A percentile compares a stretch with the other conserved stretches of the same genome.
Evolutionary conservation across 495 filamentous ascomycete genomes (phyloP).

Genomic region (Friedmanniomyces simplex): DNA sequence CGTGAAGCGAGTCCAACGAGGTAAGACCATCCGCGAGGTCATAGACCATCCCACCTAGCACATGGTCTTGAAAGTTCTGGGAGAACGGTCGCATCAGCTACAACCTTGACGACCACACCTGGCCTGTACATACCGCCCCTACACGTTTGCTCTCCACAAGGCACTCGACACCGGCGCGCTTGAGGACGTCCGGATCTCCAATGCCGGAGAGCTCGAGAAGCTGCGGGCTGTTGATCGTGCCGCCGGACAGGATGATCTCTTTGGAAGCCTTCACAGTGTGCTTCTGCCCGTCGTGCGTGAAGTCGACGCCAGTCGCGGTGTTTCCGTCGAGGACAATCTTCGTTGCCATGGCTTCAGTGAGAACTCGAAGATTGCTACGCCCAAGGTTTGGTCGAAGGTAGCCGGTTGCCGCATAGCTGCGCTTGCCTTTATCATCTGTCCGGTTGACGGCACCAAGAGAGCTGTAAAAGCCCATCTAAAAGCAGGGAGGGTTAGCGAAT

Average conservation of each 20-base stretch:
- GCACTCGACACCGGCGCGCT: constrained; percentile 16
- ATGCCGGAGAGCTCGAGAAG: constrained; percentile 28
- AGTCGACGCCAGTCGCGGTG: constrained; percentile 20
- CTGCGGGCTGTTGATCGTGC: constrained; percentile 22
- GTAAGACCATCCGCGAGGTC: constrained; percentile 15
- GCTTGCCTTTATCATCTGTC: constrained; percentile 8
- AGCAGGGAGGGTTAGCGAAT: not conserved
- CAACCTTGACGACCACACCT: not conserved
- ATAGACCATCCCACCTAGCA: constrained; percentile 21
- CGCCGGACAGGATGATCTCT: constrained; percentile 25
- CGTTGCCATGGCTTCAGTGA: constrained; percentile 15
- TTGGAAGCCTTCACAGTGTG: constrained; percentile 15
- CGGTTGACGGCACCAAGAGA: constrained; percentile 18
- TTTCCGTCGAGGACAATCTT: constrained; percentile 22
- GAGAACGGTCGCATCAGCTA: not conserved
- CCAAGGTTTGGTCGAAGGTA: constrained; percentile 20
- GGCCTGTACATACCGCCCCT: constrained; percentile 3
- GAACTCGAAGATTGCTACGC: constrained; percentile 18
- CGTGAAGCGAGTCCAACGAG: constrained; percentile 19
- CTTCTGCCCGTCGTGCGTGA: constrained; percentile 21
- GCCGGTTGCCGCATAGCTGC: constrained; percentile 20
- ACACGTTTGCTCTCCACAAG: constrained; percentile 18
- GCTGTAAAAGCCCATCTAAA: constrained; percentile 22
- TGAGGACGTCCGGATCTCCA: constrained; percentile 21
- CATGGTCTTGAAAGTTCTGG: constrained; percentile 25